phyloP scores from a whole-genome alignment of 2,329 filamentous ascomycete genomes.

The Orbilia quercus region DNA sequence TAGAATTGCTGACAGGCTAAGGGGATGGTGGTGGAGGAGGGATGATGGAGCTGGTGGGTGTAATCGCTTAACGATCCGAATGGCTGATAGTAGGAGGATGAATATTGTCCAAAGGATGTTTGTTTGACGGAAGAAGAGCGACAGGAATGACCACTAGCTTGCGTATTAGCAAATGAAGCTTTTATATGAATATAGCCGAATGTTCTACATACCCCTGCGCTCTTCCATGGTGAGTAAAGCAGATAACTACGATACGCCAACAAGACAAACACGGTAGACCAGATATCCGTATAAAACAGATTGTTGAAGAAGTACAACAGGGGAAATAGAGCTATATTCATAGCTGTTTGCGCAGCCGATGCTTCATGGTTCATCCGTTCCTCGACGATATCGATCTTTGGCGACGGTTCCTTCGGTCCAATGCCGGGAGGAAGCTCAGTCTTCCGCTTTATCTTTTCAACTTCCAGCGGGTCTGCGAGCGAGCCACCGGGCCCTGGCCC shows the following conservation, averaged over 20 bases:
- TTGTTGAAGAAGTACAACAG: conserved; percentile 95
- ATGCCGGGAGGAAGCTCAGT: conserved; percentile 47
- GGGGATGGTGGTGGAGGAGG: conserved; percentile 37
- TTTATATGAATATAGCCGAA: conserved; percentile 64
- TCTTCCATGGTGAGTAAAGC: conserved; percentile 60
- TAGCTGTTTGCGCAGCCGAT: conserved; percentile 70
- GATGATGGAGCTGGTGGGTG: conserved; percentile 62
- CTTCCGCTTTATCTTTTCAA: conserved; percentile 47
- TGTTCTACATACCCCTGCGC: conserved; percentile 58
- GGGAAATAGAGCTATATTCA: conserved; percentile 87
- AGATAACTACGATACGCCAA: conserved; percentile 71
- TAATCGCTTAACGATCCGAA: conserved; percentile 50
- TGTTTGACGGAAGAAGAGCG: conserved; percentile 86
- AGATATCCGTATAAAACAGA: conserved; percentile 92
- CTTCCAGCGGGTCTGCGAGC: conserved; percentile 46
- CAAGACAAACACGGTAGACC: conserved; percentile 81
- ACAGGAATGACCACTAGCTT: conserved; percentile 71
- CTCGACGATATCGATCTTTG: conserved; percentile 45
- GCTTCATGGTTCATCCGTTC: conserved; percentile 49
- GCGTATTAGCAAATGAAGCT: conserved; percentile 61
- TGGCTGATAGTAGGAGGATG: conserved; percentile 70
- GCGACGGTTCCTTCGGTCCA: conserved; percentile 28
- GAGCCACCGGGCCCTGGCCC: conserved; percentile 50
- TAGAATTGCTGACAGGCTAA: conserved; percentile 31
- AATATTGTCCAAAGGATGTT: conserved; percentile 96